Base-by-base conservation (phyloP, 305 asterid genomes). In the Fraxinus latifolia region DNA sequence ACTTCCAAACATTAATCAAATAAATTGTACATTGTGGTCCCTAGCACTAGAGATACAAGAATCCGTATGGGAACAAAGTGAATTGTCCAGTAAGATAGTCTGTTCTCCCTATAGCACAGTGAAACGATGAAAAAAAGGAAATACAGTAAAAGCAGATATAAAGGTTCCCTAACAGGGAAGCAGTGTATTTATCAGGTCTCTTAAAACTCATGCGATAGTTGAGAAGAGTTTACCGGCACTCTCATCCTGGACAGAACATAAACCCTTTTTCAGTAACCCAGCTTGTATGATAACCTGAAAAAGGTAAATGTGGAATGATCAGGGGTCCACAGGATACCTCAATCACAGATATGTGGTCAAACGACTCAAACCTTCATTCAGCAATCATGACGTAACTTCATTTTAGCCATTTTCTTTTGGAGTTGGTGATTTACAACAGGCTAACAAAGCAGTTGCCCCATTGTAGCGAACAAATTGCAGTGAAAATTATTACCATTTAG, bases 201-300 rank as follows among this genome's bases (percentile, higher is more conserved):
- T 21, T 12, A 36, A 80, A 37, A 79, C 19, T 8, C n/a, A 58
- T 76, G 60, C 39, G 76, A 37, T 32, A 42, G 39, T 62, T 47
- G 81, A 42, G 50, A 42, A 42, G 50, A 58, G 82, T 82, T 90
- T 88, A 95, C 98, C 98, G 1, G 98, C 98, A 87, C 98, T 95
- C 91, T 93, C 98, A 86, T 95, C 98, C 87, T 95, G 98, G 88
- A 95, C 98, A 0, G 98, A 89, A 86, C 98, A 93, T 8, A 95
- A 84, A 73, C 98, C 98, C 39, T 79, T 92, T 87, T 85, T 91
- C 79, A 95, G 93, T 76, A 93, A 87, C 76, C 98, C 98, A 78
- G 97, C 96, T 90, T 90, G 98, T 80, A 91, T 89, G 85, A 95
- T 91, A 84, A 74, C 88, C 98, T 95, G 86, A 53, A 85, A 82